Conservation (phyloP, 73 alveolate species). For the Paramecium sexaurelia region DNA sequence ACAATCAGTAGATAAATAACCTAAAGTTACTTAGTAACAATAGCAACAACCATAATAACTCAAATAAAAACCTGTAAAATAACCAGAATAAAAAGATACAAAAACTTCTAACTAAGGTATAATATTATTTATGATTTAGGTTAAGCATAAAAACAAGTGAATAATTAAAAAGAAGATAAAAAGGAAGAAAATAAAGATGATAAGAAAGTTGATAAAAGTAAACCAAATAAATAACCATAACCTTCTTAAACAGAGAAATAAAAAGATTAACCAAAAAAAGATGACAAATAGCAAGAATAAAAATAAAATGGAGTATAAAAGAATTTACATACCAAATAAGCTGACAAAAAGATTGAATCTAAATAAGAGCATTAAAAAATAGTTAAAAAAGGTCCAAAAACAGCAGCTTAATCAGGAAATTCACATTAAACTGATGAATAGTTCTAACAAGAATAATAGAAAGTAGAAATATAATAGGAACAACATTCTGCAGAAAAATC, state of each 20-base stretch:
- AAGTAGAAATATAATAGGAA: background rate
- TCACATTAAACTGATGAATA: conserved; percentile 6
- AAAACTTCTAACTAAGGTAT: background rate
- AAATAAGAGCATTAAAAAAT: background rate
- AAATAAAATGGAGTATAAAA: background rate
- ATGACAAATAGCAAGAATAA: background rate
- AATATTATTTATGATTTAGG: background rate
- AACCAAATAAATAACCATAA: background rate
- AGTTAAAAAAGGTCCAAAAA: background rate
- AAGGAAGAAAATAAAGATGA: background rate
- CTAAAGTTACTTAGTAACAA: background rate
- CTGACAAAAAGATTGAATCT: background rate
- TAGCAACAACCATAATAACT: background rate
- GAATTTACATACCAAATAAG: background rate
- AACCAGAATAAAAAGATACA: background rate
- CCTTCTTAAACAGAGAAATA: background rate
- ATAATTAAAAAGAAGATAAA: background rate
- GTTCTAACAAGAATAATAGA: background rate
- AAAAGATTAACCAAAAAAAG: background rate
- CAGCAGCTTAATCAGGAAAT: background rate
- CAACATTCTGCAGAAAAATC: background rate
- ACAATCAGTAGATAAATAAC: background rate
- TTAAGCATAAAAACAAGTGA: background rate
- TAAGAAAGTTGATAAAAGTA: background rate
- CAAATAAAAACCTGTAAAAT: background rate